Conservation (phyloP, 176 grass and related monocot species). For the Oryza rufipogon region DNA sequence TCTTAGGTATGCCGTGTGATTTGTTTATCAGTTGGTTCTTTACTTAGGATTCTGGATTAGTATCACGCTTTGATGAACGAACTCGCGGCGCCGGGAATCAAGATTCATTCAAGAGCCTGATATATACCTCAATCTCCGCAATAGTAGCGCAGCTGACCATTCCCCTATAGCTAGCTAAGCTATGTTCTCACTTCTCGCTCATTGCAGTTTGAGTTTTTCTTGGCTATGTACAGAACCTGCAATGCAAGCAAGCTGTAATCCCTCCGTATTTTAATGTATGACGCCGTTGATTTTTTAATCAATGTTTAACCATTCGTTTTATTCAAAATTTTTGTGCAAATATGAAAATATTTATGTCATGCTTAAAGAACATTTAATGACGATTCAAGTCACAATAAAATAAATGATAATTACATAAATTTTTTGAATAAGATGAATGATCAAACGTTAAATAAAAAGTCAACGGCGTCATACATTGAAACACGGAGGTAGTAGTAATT, state of each 20-base stretch:
- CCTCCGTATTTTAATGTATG: too few relatives aligned
- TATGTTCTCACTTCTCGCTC: background rate
- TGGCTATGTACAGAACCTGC: background rate
- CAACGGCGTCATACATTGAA: too few relatives aligned
- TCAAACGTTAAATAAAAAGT: too few relatives aligned
- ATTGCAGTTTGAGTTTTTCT: background rate
- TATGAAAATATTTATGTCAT: too few relatives aligned
- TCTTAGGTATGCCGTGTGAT: background rate
- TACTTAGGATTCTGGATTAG: background rate
- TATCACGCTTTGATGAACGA: background rate
- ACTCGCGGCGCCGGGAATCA: background rate
- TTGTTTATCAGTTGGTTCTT: background rate
- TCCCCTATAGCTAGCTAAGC: background rate
- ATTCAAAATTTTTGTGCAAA: too few relatives aligned
- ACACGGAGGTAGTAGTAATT: too few relatives aligned
- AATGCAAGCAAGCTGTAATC: background rate
- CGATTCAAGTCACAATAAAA: too few relatives aligned
- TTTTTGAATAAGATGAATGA: too few relatives aligned
- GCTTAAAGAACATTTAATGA: too few relatives aligned
- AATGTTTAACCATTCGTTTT: too few relatives aligned
- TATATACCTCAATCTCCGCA: constrained; percentile 2
- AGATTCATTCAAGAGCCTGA: background rate
- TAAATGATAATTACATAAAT: too few relatives aligned
- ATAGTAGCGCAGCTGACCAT: background rate
- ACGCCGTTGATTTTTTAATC: too few relatives aligned